Conservation (phyloP, 306 rosid genomes). For the Quercus robur region DNA sequence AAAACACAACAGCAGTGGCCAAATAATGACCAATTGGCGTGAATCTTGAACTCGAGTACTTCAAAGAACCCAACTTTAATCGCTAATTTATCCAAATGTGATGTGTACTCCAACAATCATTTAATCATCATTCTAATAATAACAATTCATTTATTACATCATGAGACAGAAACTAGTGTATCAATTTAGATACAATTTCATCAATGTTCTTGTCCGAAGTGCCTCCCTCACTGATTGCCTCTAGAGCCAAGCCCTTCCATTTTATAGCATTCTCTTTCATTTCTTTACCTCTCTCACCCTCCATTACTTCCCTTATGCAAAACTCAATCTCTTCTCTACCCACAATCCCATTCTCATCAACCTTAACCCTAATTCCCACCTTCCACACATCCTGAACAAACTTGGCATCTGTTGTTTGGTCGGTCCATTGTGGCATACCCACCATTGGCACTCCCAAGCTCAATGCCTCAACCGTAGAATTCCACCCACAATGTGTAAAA, state of each 20-base stretch:
- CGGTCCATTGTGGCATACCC: constrained; percentile 22
- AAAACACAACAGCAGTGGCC: too few species aligned
- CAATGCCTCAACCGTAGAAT: constrained; percentile 19
- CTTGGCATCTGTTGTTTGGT: constrained; percentile 13
- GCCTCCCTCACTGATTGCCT: constrained; percentile 14
- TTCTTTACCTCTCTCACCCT: constrained; percentile 8
- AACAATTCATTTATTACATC: neutral
- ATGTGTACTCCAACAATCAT: too few species aligned
- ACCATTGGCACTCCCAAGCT: constrained; percentile 16
- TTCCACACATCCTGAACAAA: constrained; percentile 19
- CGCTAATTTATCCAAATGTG: too few species aligned
- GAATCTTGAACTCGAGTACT: too few species aligned
- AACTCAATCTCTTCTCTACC: constrained; percentile 3
- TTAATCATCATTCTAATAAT: too few species aligned
- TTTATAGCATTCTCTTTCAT: neutral
- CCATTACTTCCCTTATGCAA: constrained; percentile 13
- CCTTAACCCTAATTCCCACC: constrained; percentile 16
- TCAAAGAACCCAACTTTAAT: too few species aligned
- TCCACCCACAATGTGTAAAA: constrained; percentile 17
- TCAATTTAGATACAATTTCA: constrained; percentile 2
- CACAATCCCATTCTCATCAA: neutral
- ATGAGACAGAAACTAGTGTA: neutral
- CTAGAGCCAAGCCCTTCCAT: constrained; percentile 3
- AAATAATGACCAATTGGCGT: too few species aligned
- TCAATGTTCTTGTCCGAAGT: constrained; percentile 12